These are phyloP conservation scores for Tetrapisispora fleetii DNA, from an alignment of 805 yeast species.

Conservation along the genomic window DNA sequence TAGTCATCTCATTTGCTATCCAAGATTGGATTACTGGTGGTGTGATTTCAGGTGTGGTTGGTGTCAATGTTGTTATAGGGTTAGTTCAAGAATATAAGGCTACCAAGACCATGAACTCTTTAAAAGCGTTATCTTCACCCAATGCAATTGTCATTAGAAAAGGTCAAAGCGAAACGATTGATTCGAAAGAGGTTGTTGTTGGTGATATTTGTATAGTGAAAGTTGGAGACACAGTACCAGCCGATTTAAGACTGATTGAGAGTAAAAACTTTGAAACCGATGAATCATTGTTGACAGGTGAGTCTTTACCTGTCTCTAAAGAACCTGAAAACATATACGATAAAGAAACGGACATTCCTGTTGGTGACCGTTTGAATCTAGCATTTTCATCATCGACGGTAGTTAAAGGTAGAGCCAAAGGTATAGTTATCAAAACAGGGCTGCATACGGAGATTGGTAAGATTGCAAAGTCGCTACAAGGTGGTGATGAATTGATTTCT, in stretches of 20 bases:
- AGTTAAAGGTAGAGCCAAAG: constrained; percentile 87
- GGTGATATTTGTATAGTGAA: constrained; percentile 86
- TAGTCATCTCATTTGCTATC: constrained; percentile 75
- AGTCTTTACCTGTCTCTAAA: constrained; percentile 77
- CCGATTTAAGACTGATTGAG: constrained; percentile 73
- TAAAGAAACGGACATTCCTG: constrained; percentile 34
- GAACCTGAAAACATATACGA: constrained; percentile 33
- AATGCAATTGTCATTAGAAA: constrained; percentile 81
- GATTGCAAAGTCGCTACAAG: constrained; percentile 72
- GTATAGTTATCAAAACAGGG: constrained; percentile 90
- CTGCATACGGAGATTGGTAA: constrained; percentile 86
- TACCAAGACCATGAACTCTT: constrained; percentile 86
- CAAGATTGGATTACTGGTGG: constrained; percentile 92
- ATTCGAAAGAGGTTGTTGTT: constrained; percentile 82
- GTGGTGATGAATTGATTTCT: constrained; percentile 17
- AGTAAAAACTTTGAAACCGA: constrained; percentile 77
- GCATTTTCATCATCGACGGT: constrained; percentile 97
- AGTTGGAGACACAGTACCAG: constrained; percentile 95
- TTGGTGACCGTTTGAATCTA: constrained; percentile 61
- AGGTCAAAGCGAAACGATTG: constrained; percentile 59
- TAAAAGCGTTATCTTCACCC: constrained; percentile 87
- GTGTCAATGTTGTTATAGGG: constrained; percentile 90
- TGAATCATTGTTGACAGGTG: constrained; percentile 92
- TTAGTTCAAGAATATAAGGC: constrained; percentile 93
- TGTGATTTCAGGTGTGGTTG: constrained; percentile 79